These are phyloP conservation scores for Cinnamomum chago DNA, from an alignment of 164 flowering plant genomes.

Conservation along the genomic window DNA sequence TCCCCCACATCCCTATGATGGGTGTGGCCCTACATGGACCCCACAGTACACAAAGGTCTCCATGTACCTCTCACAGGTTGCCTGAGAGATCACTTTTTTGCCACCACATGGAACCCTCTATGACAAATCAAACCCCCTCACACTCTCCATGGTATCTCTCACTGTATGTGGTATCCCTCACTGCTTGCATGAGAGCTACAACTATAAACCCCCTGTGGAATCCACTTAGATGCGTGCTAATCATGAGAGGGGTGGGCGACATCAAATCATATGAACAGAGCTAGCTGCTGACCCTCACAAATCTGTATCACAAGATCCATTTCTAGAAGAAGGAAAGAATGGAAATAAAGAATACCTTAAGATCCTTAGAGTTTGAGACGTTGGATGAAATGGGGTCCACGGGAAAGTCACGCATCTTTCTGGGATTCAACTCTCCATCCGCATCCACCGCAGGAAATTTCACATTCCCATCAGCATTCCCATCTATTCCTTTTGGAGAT, in stretches of 20 bases:
- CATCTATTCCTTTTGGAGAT: constrained; percentile 1
- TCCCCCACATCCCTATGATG: too few species aligned
- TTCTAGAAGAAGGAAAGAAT: neutral
- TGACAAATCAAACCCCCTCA: too few species aligned
- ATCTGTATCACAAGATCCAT: neutral
- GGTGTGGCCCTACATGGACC: too few species aligned
- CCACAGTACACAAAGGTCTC: too few species aligned
- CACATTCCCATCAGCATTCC: neutral
- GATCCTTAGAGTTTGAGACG: neutral
- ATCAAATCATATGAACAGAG: neutral
- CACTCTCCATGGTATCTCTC: too few species aligned
- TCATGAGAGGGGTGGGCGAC: neutral
- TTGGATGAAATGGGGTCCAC: neutral
- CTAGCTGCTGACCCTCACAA: neutral
- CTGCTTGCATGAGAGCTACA: neutral
- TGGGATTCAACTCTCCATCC: neutral
- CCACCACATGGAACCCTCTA: too few species aligned
- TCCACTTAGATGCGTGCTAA: neutral
- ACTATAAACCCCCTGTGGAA: neutral
- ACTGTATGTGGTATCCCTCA: neutral
- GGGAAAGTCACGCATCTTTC: neutral
- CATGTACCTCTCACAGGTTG: too few species aligned
- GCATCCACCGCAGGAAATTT: neutral
- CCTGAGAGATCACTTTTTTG: too few species aligned
- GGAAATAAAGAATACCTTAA: neutral